Conservation (phyloP, 345 rosid species). For the Citrus mangshanensis region DNA sequence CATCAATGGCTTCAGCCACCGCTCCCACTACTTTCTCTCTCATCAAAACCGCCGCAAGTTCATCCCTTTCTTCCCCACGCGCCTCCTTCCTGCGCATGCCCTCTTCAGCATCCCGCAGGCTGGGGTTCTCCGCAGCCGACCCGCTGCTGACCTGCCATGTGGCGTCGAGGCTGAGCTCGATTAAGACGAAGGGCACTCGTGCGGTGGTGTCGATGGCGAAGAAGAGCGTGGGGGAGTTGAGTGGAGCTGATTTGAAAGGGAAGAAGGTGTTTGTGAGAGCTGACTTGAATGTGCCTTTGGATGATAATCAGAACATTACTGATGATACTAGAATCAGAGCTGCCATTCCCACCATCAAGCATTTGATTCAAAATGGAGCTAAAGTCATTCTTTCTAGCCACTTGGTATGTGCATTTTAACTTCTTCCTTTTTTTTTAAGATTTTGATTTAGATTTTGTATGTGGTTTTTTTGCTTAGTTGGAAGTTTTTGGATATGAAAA, state of each 20-base stretch:
- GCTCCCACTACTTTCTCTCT: constrained; percentile 64
- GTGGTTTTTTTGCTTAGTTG: background rate
- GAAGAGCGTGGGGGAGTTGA: constrained; percentile 90
- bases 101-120: constrained; percentile 29
- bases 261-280: constrained; percentile 94
- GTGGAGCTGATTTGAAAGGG: constrained; percentile 78
- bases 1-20: constrained; percentile 59
- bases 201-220: constrained; percentile 72
- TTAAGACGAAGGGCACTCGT: constrained; percentile 36
- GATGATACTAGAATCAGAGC: constrained; percentile 96
- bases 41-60: constrained; percentile 41
- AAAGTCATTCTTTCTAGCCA: constrained; percentile 96
- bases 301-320: constrained; percentile 84
- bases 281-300: constrained; percentile 92
- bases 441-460: background rate
- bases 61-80: constrained; percentile 35
- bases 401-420: constrained; percentile 46
- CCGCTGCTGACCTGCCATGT: constrained; percentile 48
- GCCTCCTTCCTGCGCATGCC: constrained; percentile 45
- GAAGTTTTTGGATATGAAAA: background rate
- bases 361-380: constrained; percentile 82
- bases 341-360: constrained; percentile 95
- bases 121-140: constrained; percentile 64
- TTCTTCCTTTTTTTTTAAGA: background rate
- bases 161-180: constrained; percentile 38